A percentile compares a stretch with the other conserved stretches of the same genome.
These are phyloP conservation scores for Fusarium praegraminearum DNA, from an alignment of 2,329 filamentous ascomycete species.

Conservation along the genomic window DNA sequence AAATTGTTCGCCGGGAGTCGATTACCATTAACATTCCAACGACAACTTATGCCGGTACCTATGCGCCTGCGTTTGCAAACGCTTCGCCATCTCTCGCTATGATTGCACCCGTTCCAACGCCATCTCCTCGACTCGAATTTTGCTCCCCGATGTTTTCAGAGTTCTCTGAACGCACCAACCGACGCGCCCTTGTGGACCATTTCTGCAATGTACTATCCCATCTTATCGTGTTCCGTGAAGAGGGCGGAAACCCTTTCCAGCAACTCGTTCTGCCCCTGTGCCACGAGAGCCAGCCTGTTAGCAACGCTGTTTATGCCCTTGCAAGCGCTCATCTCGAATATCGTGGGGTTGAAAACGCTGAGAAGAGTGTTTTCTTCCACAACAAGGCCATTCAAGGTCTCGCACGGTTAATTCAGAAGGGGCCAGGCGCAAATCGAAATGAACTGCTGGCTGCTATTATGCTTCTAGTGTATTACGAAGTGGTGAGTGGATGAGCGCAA, in stretches of 20 bases:
- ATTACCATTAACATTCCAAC: conserved; percentile 35
- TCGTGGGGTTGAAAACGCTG: conserved; percentile 63
- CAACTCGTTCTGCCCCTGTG: conserved; percentile 72
- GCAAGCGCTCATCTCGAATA: conserved; percentile 86
- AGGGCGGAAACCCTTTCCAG: conserved; percentile 72
- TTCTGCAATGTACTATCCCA: conserved; percentile 74
- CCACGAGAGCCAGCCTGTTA: conserved; percentile 68
- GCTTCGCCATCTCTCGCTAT: conserved; percentile 45
- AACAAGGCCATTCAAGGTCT: conserved; percentile 70
- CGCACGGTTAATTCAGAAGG: conserved; percentile 67
- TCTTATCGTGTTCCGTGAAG: conserved; percentile 73
- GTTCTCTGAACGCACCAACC: conserved; percentile 66
- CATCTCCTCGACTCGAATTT: conserved; percentile 62
- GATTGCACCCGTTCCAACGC: conserved; percentile 40
- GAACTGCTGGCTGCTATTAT: conserved; percentile 72
- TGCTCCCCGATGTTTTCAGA: conserved; percentile 66
- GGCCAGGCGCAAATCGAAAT: conserved; percentile 63
- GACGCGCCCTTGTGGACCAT: conserved; percentile 69
- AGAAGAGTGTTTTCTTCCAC: conserved; percentile 70
- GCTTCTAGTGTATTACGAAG: conserved; percentile 72
- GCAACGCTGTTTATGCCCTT: conserved; percentile 87
- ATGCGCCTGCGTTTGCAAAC: conserved; percentile 32
- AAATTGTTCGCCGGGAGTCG: conserved; percentile 43
- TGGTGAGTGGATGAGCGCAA: conserved; percentile 57
- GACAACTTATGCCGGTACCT: conserved; percentile 32